Conservation (phyloP, 495 filamentous ascomycete genomes). For the Endocarpon pusillum region DNA sequence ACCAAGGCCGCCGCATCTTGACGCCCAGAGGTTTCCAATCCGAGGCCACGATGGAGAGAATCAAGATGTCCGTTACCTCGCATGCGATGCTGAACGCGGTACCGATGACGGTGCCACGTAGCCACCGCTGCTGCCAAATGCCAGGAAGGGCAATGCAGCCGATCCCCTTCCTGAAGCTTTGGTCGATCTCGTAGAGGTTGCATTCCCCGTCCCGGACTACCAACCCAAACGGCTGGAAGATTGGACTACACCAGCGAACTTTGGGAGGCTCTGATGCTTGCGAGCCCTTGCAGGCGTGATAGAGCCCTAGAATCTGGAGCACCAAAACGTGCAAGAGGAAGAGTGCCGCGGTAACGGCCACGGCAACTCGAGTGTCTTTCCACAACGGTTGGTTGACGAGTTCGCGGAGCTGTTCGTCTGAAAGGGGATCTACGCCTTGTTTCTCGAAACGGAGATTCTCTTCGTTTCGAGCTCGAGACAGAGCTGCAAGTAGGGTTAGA, state of each 20-base stretch:
- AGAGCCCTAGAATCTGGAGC: slow-evolving; percentile 6
- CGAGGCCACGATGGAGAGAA: slow-evolving; percentile 3
- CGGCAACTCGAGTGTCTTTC: too few relatives aligned
- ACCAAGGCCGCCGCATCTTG: slow-evolving; percentile 9
- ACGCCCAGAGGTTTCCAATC: slow-evolving; percentile 2
- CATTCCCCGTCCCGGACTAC: slow-evolving; percentile 8
- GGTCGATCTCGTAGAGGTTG: slow-evolving; percentile 6
- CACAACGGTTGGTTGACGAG: too few relatives aligned
- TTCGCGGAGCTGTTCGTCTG: too few relatives aligned
- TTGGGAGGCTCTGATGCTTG: background rate
- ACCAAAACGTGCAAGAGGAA: slow-evolving; percentile 4
- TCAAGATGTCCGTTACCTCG: slow-evolving; percentile 5
- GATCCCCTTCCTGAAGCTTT: slow-evolving; percentile 6
- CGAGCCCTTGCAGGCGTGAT: slow-evolving; percentile 1
- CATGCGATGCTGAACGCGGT: background rate
- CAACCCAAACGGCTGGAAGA: slow-evolving; percentile 10
- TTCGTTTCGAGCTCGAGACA: too few relatives aligned
- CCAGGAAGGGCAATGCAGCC: slow-evolving; percentile 9
- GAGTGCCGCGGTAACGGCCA: slow-evolving; percentile 1
- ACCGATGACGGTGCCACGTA: slow-evolving; percentile 7
- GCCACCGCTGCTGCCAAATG: slow-evolving; percentile 4
- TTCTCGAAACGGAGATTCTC: too few relatives aligned
- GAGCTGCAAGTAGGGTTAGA: too few relatives aligned
- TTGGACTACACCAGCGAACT: slow-evolving; percentile 7
- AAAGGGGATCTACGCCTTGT: too few relatives aligned